Evolutionary conservation across 495 filamentous ascomycete species (phyloP).

Genomic region (Neurospora sp.): DNA sequence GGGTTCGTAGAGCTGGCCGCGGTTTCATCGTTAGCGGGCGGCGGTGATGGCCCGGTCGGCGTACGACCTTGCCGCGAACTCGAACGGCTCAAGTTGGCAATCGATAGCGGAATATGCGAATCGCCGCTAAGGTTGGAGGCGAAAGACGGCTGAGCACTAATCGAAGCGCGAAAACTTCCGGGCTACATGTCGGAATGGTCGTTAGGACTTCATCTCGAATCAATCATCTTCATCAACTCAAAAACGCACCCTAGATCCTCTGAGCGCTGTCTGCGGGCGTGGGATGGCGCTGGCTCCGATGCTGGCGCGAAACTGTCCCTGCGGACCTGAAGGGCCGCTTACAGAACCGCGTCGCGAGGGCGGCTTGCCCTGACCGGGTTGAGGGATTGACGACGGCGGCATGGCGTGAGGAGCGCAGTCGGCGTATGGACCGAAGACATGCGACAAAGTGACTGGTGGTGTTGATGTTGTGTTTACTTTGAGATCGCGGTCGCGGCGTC

Average conservation of each 20-base stretch:
- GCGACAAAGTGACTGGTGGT: background rate
- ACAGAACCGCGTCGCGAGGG: conserved; percentile 16
- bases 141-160: conserved; percentile 40
- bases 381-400: conserved; percentile 21
- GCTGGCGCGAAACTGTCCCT: conserved; percentile 25
- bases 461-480: background rate
- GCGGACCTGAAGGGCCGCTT: conserved; percentile 8
- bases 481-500: background rate
- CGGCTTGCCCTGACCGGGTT: conserved; percentile 9
- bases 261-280: conserved; percentile 18
- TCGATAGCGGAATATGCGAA: conserved; percentile 20
- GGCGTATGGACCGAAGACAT: background rate
- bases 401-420: conserved; percentile 1
- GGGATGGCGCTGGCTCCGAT: conserved; percentile 20
- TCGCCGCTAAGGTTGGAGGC: conserved; percentile 50
- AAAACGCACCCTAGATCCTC: conserved; percentile 36
- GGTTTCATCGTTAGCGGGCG: conserved; percentile 20
- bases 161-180: conserved; percentile 10
- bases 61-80: conserved; percentile 23
- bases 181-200: conserved; percentile 14
- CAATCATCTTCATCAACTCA: background rate
- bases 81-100: conserved; percentile 21
- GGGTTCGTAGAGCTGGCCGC: conserved; percentile 5
- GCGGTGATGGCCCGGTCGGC: conserved; percentile 23
- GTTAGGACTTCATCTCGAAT: conserved; percentile 4